Evolutionary conservation across 2,329 filamentous ascomycete species (phyloP).

Genomic region (Mycosphaerelloides madeirae): DNA sequence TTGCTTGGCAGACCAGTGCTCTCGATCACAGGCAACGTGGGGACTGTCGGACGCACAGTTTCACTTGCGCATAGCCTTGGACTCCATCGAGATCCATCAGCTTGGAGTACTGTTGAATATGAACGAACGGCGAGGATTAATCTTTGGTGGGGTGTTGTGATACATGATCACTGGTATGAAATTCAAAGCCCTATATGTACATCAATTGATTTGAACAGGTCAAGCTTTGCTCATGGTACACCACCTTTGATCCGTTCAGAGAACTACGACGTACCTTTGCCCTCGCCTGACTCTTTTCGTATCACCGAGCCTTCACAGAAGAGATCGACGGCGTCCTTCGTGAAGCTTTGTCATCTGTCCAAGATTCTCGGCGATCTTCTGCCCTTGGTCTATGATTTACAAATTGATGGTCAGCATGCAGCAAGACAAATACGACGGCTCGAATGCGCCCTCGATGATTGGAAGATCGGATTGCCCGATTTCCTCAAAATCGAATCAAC

Average conservation of each 20-base stretch:
- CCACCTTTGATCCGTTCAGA: constrained; percentile 50
- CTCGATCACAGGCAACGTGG: constrained; percentile 45
- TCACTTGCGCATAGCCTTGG: constrained; percentile 54
- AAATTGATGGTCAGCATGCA: constrained; percentile 28
- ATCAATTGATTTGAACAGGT: constrained; percentile 30
- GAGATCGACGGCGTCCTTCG: constrained; percentile 46
- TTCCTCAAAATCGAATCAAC: constrained; percentile 26
- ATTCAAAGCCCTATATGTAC: neutral
- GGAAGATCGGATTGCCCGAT: constrained; percentile 33
- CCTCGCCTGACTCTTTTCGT: no score
- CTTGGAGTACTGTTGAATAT: constrained; percentile 48
- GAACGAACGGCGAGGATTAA: constrained; percentile 51
- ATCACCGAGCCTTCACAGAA: no score
- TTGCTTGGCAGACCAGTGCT: constrained; percentile 39
- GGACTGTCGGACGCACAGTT: constrained; percentile 50
- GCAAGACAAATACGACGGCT: constrained; percentile 29
- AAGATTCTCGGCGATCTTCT: constrained; percentile 38
- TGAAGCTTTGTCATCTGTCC: constrained; percentile 49
- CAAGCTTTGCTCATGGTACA: constrained; percentile 53
- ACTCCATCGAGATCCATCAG: constrained; percentile 51
- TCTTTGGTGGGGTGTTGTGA: constrained; percentile 54
- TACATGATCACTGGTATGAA: constrained; percentile 50
- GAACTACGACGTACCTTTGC: constrained; percentile 56
- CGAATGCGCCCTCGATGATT: constrained; percentile 32
- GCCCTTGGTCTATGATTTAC: constrained; percentile 36